A percentile compares a stretch with the other conserved stretches of the same genome.
phyloP scores from a whole-genome alignment of 495 filamentous ascomycete species.

The Penicillium tannophilum region DNA sequence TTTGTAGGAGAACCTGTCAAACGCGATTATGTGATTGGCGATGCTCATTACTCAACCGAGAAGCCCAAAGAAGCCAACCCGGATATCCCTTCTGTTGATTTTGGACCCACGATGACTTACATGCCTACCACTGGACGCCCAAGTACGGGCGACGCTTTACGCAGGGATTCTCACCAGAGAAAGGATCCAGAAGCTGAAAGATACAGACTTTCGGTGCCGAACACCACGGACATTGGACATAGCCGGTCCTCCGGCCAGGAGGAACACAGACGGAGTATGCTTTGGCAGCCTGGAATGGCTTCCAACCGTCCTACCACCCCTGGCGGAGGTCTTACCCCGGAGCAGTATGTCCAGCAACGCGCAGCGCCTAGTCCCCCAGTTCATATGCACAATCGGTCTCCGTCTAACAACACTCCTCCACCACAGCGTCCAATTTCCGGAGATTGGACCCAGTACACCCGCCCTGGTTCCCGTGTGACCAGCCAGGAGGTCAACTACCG shows the following conservation, averaged over 20 bases:
- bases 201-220: conserved; percentile 29
- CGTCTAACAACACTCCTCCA: conserved; percentile 54
- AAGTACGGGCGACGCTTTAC: conserved; percentile 41
- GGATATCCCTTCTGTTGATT: conserved; percentile 78
- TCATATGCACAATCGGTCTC: conserved; percentile 60
- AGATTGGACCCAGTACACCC: conserved; percentile 57
- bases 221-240: conserved; percentile 34
- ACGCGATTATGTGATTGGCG: conserved; percentile 60
- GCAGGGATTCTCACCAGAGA: conserved; percentile 40
- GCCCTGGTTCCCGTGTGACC: conserved; percentile 39
- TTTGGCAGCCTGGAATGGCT: conserved; percentile 79
- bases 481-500: conserved; percentile 46
- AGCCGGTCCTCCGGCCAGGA: conserved; percentile 45
- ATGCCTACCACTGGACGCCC: conserved; percentile 57
- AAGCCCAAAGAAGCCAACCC: conserved; percentile 35
- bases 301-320: conserved; percentile 47
- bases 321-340: conserved; percentile 55
- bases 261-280: conserved; percentile 60
- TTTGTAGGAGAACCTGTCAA: conserved; percentile 67
- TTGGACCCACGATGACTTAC: conserved; percentile 74
- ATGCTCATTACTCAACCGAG: conserved; percentile 55
- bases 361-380: conserved; percentile 57
- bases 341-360: conserved; percentile 83
- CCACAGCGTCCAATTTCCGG: conserved; percentile 51
- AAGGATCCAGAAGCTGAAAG: conserved; percentile 42